Conservation (phyloP, 805 yeast genomes). For the Zygosaccharomyces siamensis region DNA sequence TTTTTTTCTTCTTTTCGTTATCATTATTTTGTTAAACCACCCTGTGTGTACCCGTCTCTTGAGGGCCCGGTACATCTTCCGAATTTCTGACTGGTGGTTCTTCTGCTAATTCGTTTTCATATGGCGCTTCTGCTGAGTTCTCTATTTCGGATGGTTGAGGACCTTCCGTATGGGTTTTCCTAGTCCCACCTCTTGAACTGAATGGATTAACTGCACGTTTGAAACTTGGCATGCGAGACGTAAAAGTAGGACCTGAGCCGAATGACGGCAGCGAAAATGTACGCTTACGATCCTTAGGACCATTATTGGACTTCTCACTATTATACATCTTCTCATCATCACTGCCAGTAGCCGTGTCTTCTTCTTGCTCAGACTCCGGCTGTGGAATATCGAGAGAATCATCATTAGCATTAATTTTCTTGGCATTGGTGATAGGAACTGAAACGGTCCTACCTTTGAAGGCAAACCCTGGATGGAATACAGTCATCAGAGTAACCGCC, state of each 20-base stretch:
- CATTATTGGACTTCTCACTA: neutral
- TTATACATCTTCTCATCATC: constrained; percentile 1
- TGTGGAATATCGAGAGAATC: neutral
- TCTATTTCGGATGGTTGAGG: neutral
- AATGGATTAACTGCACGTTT: neutral
- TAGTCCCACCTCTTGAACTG: neutral
- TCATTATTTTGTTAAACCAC: neutral
- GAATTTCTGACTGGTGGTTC: neutral
- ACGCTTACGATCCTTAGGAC: neutral
- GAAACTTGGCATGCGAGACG: constrained; percentile 1
- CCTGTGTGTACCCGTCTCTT: neutral
- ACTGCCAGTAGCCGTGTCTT: constrained; percentile 1
- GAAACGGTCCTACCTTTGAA: constrained; percentile 35
- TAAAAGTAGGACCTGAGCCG: neutral
- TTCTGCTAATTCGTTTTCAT: neutral
- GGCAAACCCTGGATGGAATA: constrained; percentile 61
- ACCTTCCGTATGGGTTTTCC: neutral
- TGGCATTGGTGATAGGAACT: constrained; percentile 25
- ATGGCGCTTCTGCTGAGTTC: neutral
- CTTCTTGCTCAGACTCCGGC: constrained; percentile 4
- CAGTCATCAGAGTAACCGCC: constrained; percentile 43
- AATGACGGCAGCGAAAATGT: constrained; percentile 3
- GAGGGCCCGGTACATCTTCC: neutral
- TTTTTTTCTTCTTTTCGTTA: neutral
- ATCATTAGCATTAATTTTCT: neutral